Evolutionary conservation across 2,329 filamentous ascomycete genomes (phyloP).

Genomic region (Cercospora sp.): DNA sequence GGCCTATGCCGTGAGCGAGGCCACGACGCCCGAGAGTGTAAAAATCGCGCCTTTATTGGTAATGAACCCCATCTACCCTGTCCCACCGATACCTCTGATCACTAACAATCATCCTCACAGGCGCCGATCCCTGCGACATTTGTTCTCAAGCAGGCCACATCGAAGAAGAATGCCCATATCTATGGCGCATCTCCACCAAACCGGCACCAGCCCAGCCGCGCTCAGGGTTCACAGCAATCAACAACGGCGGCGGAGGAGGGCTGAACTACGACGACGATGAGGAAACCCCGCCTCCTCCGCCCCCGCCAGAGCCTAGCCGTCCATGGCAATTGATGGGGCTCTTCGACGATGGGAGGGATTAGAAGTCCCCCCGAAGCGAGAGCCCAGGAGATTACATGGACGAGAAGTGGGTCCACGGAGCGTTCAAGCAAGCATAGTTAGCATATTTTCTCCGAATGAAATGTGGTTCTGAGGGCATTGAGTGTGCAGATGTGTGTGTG

Average conservation of each 20-base stretch:
- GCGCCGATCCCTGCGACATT: background rate
- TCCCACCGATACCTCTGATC: background rate
- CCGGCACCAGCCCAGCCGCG: background rate
- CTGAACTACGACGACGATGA: constrained; percentile 5
- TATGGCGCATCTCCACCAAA: constrained; percentile 26
- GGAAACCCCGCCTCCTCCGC: constrained; percentile 8
- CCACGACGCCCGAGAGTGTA: constrained; percentile 18
- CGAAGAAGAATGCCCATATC: constrained; percentile 30
- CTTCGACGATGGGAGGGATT: constrained; percentile 19
- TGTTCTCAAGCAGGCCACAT: constrained; percentile 19
- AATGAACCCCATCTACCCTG: background rate
- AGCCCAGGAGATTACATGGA: constrained; percentile 2
- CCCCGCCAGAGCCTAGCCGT: constrained; percentile 4
- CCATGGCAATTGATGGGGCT: constrained; percentile 20
- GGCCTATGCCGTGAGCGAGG: constrained; percentile 19
- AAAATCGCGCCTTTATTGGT: constrained; percentile 4
- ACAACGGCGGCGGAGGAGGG: constrained; percentile 1
- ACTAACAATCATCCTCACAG: background rate
- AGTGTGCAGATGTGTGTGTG: background rate
- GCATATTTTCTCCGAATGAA: background rate
- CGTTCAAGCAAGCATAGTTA: background rate
- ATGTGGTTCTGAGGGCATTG: background rate
- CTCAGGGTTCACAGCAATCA: background rate
- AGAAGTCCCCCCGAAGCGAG: constrained; percentile 1
- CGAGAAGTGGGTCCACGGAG: background rate